Base-by-base conservation (phyloP, 2,329 filamentous ascomycete species). In the Aschersonia sp. region DNA sequence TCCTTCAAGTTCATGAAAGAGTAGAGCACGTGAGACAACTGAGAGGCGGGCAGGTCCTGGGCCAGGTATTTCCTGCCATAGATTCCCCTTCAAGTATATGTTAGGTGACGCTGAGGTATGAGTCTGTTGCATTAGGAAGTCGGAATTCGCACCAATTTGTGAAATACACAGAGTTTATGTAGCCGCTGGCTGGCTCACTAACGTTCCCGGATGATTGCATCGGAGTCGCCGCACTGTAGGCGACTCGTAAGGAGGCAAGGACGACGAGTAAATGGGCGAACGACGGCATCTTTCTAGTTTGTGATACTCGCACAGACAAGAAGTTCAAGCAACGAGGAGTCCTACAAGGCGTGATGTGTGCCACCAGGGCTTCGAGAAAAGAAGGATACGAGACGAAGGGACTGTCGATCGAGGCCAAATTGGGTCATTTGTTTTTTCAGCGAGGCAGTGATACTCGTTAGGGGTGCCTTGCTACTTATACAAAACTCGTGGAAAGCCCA, bases 11-110 rank as follows among this genome's bases (percentile, higher is more conserved):
- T 89, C 56, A 86, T 84, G 63, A 95, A 95, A 2, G 88, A 75
- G 58, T 78, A 94, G 2, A 94, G 72, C 2, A 94, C 71, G 56
- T 92, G 85, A 0, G 84, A 91, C 46, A 94, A 67, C 52, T 87
- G 71, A 2, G 77, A 71, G 2, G 72, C 77, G 0, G 83, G 83
- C 6, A 94, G 72, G 54, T 87, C 72, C 46, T 82, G 74, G 0
- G 85, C 83, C 48, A 84, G 75, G 60, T 84, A 87, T 54, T 85
- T 78, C 46, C 87, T 76, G 30, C 68, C 84, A 59, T 94, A 92
- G 48, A 89, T 85, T 42, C 77, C 82, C 84, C 73, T 75, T 12
- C 6, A 20, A 20, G 20, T 3, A 28, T 6, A 42, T 20, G 40
- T 9, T 42, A 6, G 20, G 40, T 6, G 10, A n/a, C 10, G 20